Conservation (phyloP, 2,329 filamentous ascomycete genomes). For the Cercospora sp. region DNA sequence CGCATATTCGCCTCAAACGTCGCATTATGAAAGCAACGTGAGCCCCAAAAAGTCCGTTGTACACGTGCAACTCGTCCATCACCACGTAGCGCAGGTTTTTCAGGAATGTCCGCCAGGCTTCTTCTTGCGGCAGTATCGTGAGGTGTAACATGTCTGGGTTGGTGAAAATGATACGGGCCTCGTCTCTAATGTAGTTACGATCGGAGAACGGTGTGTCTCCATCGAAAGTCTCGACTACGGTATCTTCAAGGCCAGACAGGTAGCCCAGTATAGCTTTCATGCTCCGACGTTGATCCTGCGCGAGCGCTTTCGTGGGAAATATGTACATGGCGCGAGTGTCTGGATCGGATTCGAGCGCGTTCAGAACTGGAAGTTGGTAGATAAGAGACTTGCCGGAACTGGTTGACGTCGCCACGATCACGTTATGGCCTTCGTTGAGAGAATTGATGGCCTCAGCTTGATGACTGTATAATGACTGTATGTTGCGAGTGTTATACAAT, state of each 20-base stretch:
- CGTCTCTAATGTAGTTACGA: conserved; percentile 77
- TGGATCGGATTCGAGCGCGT: conserved; percentile 76
- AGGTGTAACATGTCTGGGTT: conserved; percentile 98
- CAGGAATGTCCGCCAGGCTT: conserved; percentile 84
- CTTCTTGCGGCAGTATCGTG: conserved; percentile 88
- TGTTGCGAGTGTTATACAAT: conserved; percentile 85
- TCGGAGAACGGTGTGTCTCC: conserved; percentile 85
- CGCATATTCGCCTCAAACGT: conserved; percentile 80
- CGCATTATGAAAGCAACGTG: conserved; percentile 96
- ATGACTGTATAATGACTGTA: conserved; percentile 84
- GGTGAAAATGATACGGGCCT: conserved; percentile 91
- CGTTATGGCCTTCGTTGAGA: conserved; percentile 76
- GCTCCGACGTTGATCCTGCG: conserved; percentile 89
- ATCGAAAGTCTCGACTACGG: conserved; percentile 89
- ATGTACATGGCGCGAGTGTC: conserved; percentile 91
- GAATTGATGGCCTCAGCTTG: conserved; percentile 93
- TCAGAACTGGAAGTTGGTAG: conserved; percentile 89
- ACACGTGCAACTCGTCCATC: conserved; percentile 82
- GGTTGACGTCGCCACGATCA: conserved; percentile 92
- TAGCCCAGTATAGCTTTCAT: conserved; percentile 80
- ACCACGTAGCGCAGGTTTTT: conserved; percentile 89
- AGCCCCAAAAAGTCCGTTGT: conserved; percentile 90
- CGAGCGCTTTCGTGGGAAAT: conserved; percentile 94
- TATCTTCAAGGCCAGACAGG: conserved; percentile 73
- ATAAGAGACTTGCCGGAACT: conserved; percentile 98